Conservation (phyloP, 1,139 yeast genomes). For the Saccharomyces hybrid region DNA sequence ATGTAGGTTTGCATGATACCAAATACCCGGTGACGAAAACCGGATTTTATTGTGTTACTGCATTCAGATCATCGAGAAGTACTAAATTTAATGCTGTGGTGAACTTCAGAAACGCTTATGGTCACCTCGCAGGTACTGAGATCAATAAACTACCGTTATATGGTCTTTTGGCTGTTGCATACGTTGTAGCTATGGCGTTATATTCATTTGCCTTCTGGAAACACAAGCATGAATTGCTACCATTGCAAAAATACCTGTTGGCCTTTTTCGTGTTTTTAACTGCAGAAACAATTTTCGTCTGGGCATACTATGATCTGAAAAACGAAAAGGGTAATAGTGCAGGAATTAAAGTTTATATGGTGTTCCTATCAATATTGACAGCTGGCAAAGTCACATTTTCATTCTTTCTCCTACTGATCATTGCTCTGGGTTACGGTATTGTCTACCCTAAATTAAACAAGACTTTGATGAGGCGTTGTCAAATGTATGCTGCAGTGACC, state of each 20-base stretch:
- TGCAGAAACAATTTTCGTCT: conserved; percentile 75
- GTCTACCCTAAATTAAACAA: conserved; percentile 78
- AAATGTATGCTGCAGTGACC: conserved; percentile 66
- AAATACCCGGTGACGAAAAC: conserved; percentile 63
- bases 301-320: conserved; percentile 85
- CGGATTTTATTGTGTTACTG: conserved; percentile 88
- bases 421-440: conserved; percentile 90
- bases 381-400: conserved; percentile 82
- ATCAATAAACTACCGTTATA: conserved; percentile 86
- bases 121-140: conserved; percentile 81
- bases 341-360: conserved; percentile 68
- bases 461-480: conserved; percentile 70
- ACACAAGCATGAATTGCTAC: conserved; percentile 80
- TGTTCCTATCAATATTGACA: conserved; percentile 68
- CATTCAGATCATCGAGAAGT: conserved; percentile 31
- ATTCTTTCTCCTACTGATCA: conserved; percentile 76
- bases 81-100: conserved; percentile 54
- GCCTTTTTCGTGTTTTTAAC: conserved; percentile 81
- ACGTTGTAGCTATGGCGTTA: conserved; percentile 70
- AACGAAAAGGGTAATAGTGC: conserved; percentile 55
- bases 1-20: conserved; percentile 52
- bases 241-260: conserved; percentile 83
- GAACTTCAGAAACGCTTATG: conserved; percentile 85
- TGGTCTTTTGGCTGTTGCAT: conserved; percentile 77
- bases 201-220: conserved; percentile 83